Conservation (phyloP, 768 basidiomycete species). For the Gautieria morchelliformis region DNA sequence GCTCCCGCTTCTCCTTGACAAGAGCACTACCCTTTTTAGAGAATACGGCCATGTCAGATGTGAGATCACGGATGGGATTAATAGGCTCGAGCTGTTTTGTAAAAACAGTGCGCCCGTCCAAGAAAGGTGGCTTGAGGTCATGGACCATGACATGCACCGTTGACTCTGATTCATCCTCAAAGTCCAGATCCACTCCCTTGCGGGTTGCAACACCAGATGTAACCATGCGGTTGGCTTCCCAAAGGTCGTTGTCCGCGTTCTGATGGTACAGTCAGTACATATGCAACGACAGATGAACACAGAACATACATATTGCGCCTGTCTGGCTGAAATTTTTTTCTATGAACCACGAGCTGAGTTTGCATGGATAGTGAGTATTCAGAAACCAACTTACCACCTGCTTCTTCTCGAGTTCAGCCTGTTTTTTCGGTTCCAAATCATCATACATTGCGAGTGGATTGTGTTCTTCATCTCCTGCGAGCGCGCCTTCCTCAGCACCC, state of each 20-base stretch:
- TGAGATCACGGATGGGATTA: conserved; percentile 88
- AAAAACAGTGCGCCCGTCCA: conserved; percentile 92
- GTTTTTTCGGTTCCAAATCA: conserved; percentile 59
- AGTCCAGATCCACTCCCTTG: conserved; percentile 81
- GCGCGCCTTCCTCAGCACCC: conserved; percentile 77
- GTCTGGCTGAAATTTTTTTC: conserved; percentile 87
- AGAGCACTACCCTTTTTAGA: conserved; percentile 93
- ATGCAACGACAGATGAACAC: background rate
- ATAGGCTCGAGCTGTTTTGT: conserved; percentile 96
- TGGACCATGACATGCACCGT: conserved; percentile 97
- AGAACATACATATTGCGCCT: conserved; percentile 84
- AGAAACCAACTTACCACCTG: conserved; percentile 42
- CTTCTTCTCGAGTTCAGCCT: conserved; percentile 68
- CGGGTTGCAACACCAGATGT: conserved; percentile 91
- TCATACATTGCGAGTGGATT: conserved; percentile 93
- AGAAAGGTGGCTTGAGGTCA: conserved; percentile 93
- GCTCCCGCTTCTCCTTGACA: conserved; percentile 92
- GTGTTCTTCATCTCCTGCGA: conserved; percentile 84
- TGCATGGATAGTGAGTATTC: background rate
- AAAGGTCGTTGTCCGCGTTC: conserved; percentile 97
- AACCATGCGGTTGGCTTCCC: conserved; percentile 98
- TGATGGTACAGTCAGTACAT: conserved; percentile 24
- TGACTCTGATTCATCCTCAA: conserved; percentile 93
- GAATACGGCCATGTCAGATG: conserved; percentile 95
- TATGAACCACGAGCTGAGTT: conserved; percentile 14